Evolutionary conservation across 2,329 filamentous ascomycete genomes (phyloP).

Genomic region (Phialocephala sp.): DNA sequence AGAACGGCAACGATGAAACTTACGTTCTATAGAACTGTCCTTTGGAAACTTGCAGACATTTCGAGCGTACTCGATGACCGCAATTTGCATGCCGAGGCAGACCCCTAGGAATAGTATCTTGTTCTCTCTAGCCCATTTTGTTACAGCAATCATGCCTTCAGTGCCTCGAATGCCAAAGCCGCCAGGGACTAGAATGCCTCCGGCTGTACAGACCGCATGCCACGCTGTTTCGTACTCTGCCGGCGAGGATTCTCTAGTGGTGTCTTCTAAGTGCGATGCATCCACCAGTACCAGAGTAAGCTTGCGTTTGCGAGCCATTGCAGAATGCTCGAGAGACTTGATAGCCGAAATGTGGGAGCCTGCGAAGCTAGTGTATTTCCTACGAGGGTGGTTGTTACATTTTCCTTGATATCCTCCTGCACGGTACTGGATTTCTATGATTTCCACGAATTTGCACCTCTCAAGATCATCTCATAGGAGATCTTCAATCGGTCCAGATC

Average conservation of each 20-base stretch:
- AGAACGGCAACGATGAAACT: background rate
- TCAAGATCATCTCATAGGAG: background rate
- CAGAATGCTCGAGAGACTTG: constrained; percentile 87
- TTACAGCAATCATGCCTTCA: constrained; percentile 86
- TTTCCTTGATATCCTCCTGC: background rate
- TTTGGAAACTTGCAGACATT: constrained; percentile 68
- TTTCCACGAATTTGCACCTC: background rate
- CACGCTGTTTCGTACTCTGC: constrained; percentile 73
- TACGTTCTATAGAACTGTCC: constrained; percentile 35
- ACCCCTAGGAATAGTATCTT: constrained; percentile 85
- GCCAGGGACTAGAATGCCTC: constrained; percentile 61
- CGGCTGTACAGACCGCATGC: constrained; percentile 75
- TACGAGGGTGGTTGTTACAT: background rate
- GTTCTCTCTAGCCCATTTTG: constrained; percentile 82
- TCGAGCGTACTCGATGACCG: constrained; percentile 86
- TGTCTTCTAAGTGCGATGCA: constrained; percentile 78
- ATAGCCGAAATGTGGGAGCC: constrained; percentile 41
- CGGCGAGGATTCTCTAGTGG: constrained; percentile 68
- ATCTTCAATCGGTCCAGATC: constrained; percentile 60
- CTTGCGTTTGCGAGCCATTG: constrained; percentile 87
- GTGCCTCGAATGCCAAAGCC: constrained; percentile 76
- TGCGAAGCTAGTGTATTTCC: background rate
- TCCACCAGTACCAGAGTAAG: constrained; percentile 75
- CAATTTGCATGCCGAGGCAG: constrained; percentile 77
- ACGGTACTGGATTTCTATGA: background rate